Conservation (phyloP, 2,329 filamentous ascomycete species). For the Penicillium sp. region DNA sequence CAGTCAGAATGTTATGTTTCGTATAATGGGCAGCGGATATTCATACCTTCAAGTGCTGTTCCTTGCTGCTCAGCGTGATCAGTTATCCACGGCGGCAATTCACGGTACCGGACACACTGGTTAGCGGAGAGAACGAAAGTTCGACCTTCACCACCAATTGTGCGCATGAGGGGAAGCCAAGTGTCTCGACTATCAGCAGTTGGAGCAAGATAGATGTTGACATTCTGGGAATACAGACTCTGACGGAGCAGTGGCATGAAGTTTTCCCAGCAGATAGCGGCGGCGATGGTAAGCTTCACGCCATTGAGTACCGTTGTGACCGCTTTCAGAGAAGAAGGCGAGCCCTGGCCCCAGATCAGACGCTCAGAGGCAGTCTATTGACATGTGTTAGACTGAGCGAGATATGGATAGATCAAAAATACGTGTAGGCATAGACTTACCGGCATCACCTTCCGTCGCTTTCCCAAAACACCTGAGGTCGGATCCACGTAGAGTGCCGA, state of each 20-base stretch:
- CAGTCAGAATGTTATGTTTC: background rate
- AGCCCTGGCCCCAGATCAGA: slow-evolving; percentile 86
- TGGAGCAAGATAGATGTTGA: slow-evolving; percentile 88
- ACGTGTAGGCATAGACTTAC: slow-evolving; percentile 50
- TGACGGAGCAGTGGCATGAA: slow-evolving; percentile 91
- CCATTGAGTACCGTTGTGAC: slow-evolving; percentile 79
- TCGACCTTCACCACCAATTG: slow-evolving; percentile 77
- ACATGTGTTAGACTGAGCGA: background rate
- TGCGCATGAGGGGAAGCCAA: slow-evolving; percentile 82
- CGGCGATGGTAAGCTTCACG: slow-evolving; percentile 76
- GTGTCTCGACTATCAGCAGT: slow-evolving; percentile 83
- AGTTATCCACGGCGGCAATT: slow-evolving; percentile 63
- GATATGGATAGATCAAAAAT: background rate
- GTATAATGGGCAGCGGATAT: slow-evolving; percentile 23
- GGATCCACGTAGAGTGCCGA: slow-evolving; percentile 82
- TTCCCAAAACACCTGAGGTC: slow-evolving; percentile 71
- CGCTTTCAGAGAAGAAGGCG: slow-evolving; percentile 75
- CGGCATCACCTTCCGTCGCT: slow-evolving; percentile 90
- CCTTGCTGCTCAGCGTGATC: slow-evolving; percentile 13
- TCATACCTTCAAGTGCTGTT: slow-evolving; percentile 36
- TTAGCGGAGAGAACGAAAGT: slow-evolving; percentile 86
- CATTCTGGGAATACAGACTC: slow-evolving; percentile 82
- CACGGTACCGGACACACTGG: slow-evolving; percentile 69
- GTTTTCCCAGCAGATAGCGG: slow-evolving; percentile 95
- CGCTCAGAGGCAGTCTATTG: slow-evolving; percentile 75